These are phyloP conservation scores for Acanthamoeba castellanii DNA, from an alignment of 208 protist species.

Conservation along the genomic window DNA sequence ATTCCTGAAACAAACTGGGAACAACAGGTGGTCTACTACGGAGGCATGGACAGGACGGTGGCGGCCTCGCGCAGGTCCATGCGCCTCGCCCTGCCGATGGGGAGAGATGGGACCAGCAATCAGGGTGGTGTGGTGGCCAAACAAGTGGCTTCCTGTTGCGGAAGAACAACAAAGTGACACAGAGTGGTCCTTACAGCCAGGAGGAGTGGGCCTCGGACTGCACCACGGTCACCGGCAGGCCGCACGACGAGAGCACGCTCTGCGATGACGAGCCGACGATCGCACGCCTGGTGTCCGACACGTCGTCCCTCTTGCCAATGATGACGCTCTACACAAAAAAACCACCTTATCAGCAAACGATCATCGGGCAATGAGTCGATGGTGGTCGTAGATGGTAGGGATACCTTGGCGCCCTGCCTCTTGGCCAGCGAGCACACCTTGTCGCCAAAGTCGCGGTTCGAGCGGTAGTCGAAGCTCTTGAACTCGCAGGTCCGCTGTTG, in stretches of 20 bases:
- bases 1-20: neutral
- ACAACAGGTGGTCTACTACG: too few species aligned
- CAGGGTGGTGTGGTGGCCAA: too few species aligned
- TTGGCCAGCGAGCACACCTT: neutral
- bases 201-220: slow-evolving; percentile 24
- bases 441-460: slow-evolving; percentile 20
- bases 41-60: too few species aligned
- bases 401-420: neutral
- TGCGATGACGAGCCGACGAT: neutral
- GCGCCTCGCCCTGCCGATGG: too few species aligned
- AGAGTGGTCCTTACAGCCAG: neutral
- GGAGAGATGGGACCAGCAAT: too few species aligned
- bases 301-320: slow-evolving; percentile 41
- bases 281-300: slow-evolving; percentile 1
- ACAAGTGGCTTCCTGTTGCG: too few species aligned
- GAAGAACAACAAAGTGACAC: too few species aligned
- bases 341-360: neutral
- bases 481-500: neutral
- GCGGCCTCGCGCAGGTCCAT: too few species aligned
- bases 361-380: neutral
- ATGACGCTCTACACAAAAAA: neutral
- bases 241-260: slow-evolving; percentile 53
- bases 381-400: neutral
- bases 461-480: slow-evolving; percentile 30
- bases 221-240: slow-evolving; percentile 20